phyloP scores from a whole-genome alignment of 108 stramenopile species.

The Nannochloropsis salina region DNA sequence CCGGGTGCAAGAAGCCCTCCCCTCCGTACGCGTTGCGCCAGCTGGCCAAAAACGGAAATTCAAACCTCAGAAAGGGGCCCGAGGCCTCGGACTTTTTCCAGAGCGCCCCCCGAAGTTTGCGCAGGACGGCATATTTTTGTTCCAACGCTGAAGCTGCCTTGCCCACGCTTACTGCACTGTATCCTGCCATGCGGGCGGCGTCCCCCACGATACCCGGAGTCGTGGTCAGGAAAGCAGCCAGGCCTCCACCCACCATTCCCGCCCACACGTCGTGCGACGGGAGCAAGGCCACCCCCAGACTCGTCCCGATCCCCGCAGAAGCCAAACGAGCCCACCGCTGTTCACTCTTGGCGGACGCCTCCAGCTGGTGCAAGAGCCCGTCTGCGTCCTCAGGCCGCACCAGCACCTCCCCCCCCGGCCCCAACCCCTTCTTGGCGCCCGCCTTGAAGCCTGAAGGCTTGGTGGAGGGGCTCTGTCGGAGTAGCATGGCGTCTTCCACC shows the following conservation, averaged over 20 bases:
- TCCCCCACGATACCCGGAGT: not conserved
- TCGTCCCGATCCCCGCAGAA: not conserved
- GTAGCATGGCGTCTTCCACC: not conserved
- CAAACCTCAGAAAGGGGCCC: not conserved
- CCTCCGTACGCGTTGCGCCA: constrained; percentile 11
- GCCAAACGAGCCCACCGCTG: not conserved
- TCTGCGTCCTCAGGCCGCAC: not conserved
- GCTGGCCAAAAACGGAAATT: not conserved
- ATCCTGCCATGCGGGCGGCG: not conserved
- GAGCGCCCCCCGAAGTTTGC: not conserved
- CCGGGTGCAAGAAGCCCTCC: not conserved
- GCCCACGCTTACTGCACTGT: not conserved
- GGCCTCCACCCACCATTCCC: not conserved
- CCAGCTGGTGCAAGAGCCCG: not conserved
- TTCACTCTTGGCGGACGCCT: not conserved
- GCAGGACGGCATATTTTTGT: not conserved
- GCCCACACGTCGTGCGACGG: not conserved
- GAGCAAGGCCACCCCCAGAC: not conserved
- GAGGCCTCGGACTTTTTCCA: constrained; percentile 5
- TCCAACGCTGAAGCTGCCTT: not conserved
- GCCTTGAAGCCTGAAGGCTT: not conserved
- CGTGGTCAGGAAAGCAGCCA: not conserved
- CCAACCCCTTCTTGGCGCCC: not conserved
- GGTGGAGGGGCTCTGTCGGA: not conserved
- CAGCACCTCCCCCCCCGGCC: not conserved